Evolutionary conservation across 441 rosid genomes (phyloP).

Genomic region (Populus hybrid): DNA sequence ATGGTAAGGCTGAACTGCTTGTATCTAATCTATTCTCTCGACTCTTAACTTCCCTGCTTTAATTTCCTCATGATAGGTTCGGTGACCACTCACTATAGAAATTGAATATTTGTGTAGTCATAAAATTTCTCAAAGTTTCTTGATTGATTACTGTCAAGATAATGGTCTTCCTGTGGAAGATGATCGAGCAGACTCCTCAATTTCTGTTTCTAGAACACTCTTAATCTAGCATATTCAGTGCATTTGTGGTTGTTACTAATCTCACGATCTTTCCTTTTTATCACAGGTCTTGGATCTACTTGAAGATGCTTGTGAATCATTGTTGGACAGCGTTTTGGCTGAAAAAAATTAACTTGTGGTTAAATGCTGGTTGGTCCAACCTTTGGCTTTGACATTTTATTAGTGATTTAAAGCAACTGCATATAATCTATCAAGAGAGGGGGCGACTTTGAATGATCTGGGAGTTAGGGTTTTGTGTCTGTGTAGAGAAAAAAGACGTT

Average conservation of each 20-base stretch:
- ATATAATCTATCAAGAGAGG: background rate
- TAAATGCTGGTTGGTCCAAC: conserved; percentile 7
- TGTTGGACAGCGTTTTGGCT: conserved; percentile 62
- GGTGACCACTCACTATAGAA: background rate
- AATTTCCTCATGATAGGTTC: background rate
- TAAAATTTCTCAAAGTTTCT: background rate
- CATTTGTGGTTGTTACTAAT: background rate
- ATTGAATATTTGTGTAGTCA: background rate
- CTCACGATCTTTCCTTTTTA: background rate
- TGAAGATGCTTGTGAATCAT: conserved; percentile 89
- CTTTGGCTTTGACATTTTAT: background rate
- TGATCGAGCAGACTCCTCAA: too few species aligned
- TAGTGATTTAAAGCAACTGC: background rate
- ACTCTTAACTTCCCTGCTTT: background rate
- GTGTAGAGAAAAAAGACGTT: too few species aligned
- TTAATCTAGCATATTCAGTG: too few species aligned
- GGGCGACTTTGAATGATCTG: too few species aligned
- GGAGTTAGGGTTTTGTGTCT: too few species aligned
- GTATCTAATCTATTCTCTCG: background rate
- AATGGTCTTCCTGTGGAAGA: too few species aligned
- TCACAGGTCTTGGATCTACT: conserved; percentile 78
- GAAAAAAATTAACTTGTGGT: conserved; percentile 24
- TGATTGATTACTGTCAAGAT: background rate
- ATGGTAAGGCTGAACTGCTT: background rate
- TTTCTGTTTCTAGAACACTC: too few species aligned